Percentiles rank a stretch among this genome's conserved stretches.
phyloP scores from a whole-genome alignment of 176 grass and related monocot species.

The Tillandsia fasciculata region DNA sequence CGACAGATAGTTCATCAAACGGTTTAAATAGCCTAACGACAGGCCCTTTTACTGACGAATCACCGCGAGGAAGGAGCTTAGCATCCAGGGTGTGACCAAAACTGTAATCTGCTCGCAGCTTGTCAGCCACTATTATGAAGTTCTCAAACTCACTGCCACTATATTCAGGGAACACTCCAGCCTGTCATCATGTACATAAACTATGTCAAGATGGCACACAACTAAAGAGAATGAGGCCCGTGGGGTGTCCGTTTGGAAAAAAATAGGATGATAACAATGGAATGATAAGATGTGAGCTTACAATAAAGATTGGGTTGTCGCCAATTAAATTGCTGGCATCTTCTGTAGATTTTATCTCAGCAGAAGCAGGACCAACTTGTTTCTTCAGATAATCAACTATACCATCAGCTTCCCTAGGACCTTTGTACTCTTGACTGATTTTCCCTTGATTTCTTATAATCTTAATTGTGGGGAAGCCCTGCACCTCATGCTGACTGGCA shows the following conservation, averaged over 20 bases:
- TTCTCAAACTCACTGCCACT: conserved; percentile 60
- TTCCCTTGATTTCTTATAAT: conserved; percentile 59
- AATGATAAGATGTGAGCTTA: conserved; percentile 26
- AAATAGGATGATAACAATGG: background rate
- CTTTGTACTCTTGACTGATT: conserved; percentile 31
- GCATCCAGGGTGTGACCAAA: conserved; percentile 68
- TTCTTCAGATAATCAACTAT: conserved; percentile 71
- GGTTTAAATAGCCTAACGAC: conserved; percentile 81
- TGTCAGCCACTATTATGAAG: conserved; percentile 51
- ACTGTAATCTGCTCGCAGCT: conserved; percentile 56
- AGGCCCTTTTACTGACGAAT: conserved; percentile 34
- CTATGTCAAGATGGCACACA: background rate
- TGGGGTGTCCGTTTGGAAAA: background rate
- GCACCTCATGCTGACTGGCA: conserved; percentile 46
- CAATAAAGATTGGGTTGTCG: conserved; percentile 52
- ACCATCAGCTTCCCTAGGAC: conserved; percentile 52
- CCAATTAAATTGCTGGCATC: conserved; percentile 22
- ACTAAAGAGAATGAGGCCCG: background rate
- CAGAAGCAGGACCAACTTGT: conserved; percentile 55
- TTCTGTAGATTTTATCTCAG: conserved; percentile 42
- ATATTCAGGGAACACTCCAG: conserved; percentile 74
- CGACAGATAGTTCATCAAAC: conserved; percentile 81
- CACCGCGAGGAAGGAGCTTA: conserved; percentile 57
- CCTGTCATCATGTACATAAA: conserved; percentile 33
- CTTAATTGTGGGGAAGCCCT: conserved; percentile 53